Evolutionary conservation across 1,284 basidiomycete species (phyloP).

Genomic region (Rhodotorula glutinis): DNA sequence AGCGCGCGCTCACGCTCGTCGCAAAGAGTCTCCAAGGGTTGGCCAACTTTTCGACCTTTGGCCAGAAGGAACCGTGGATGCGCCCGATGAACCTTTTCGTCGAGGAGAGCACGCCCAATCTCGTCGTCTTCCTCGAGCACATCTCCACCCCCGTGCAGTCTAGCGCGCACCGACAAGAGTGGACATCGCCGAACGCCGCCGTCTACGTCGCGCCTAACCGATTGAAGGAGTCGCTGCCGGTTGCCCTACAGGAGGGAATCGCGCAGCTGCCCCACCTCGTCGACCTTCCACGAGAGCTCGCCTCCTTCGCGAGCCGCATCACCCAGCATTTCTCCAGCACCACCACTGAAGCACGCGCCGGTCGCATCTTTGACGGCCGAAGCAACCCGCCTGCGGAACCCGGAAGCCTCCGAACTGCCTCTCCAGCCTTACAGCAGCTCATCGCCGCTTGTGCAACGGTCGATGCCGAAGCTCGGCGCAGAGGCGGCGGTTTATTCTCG

Average conservation of each 20-base stretch:
- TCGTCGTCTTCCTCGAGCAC: slow-evolving; percentile 42
- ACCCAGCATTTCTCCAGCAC: slow-evolving; percentile 1
- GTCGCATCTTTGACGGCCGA: no score
- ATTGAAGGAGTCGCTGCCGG: slow-evolving; percentile 35
- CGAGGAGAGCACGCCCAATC: slow-evolving; percentile 39
- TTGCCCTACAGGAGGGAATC: slow-evolving; percentile 41
- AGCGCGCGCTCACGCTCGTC: slow-evolving; percentile 43
- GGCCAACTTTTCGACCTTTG: slow-evolving; percentile 45
- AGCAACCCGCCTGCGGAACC: no score
- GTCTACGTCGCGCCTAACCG: slow-evolving; percentile 41
- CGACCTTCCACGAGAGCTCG: slow-evolving; percentile 43
- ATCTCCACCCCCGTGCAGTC: slow-evolving; percentile 31
- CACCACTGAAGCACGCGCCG: no score
- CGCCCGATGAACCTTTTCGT: slow-evolving; percentile 46
- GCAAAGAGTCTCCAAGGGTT: slow-evolving; percentile 44
- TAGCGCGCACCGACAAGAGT: slow-evolving; percentile 34
- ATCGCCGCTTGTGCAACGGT: no score
- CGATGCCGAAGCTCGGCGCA: no score
- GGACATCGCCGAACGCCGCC: slow-evolving; percentile 42
- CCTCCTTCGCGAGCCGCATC: slow-evolving; percentile 29
- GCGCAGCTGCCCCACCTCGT: slow-evolving; percentile 44
- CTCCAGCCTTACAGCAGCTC: no score
- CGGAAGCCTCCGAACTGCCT: no score
- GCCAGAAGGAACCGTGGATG: slow-evolving; percentile 47
- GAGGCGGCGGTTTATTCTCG: no score